Evolutionary conservation across 2,329 filamentous ascomycete species (phyloP), one percentile per base, ranked within the genome.

Genomic region (Diplodia sapinea): DNA sequence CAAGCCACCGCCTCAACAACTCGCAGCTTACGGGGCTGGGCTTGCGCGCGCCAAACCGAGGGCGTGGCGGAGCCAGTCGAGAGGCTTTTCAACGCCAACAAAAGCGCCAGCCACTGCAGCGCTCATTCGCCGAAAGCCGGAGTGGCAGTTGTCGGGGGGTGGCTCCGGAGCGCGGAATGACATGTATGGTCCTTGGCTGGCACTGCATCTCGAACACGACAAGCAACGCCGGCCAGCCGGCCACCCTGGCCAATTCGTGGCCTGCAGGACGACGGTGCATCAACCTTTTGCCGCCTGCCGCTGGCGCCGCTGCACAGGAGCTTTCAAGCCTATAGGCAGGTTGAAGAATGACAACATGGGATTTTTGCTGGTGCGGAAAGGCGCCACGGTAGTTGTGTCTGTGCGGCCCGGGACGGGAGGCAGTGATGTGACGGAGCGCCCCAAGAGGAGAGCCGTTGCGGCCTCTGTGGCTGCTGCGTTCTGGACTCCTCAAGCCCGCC

Each of bases 301-400:
- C 29, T 20, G 11, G n/a, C 26, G 9, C 43, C 17, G 17, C 9
- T 17, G n/a, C 20, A 20, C 17, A 47, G n/a, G n/a, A 38, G 9
- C 36, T 38, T 47, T 20, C 31, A 50, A 62, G 57, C 57, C 49
- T 62, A 62, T 50, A 33, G 57, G 43, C 43, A 20, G 57, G 26
- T 26, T 62, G 40, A 29, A 26, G 40, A 47, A 47, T 20, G 43
- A 47, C 43, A 47, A 9, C 17, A 7, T 20, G 43, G 17, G 17
- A 11, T 47, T 47, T 47, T 20, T n/a, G 3, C 26, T 26, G 26
- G n/a, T 47, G 43, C n/a, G 38, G 15, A 17, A 15, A 43, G 38
- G 4, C 4, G 36, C 36, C 13, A 13, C 8, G 8, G 43, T 47
- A 12, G 11, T 38, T 38, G 36, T 3, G 36, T 47, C 43, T 26